These are phyloP conservation scores for Paraurostyla sp. DNA, from an alignment of 73 alveolate species.

Conservation along the genomic window DNA sequence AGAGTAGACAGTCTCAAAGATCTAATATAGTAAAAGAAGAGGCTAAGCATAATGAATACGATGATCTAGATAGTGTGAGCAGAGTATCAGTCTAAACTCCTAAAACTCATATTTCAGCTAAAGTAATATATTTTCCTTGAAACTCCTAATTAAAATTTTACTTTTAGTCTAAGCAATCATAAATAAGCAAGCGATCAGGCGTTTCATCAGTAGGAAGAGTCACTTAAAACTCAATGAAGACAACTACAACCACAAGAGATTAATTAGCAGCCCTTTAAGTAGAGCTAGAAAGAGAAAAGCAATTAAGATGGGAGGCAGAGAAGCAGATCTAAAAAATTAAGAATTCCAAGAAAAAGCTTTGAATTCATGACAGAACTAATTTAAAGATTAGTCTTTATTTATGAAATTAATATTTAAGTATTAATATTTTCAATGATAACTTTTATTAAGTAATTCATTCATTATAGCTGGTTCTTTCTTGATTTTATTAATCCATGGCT, in stretches of 20 bases:
- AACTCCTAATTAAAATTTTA: neutral
- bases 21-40: neutral
- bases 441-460: no score
- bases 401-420: no score
- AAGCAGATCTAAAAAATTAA: neutral
- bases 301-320: neutral
- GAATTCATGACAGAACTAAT: neutral
- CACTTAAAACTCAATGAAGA: neutral
- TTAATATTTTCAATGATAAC: no score
- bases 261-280: neutral
- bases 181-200: constrained; percentile 15
- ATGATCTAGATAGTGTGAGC: constrained; percentile 38
- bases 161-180: constrained; percentile 26
- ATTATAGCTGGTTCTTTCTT: neutral
- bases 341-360: neutral
- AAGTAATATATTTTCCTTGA: neutral
- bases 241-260: constrained; percentile 45
- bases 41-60: constrained; percentile 30
- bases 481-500: constrained; percentile 3
- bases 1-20: neutral
- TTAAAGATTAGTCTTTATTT: no score
- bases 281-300: constrained; percentile 37
- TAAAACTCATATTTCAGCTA: constrained; percentile 39
- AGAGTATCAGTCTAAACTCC: constrained; percentile 65
- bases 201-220: constrained; percentile 1